These are phyloP conservation scores for Stramenopiles sp. DNA, from an alignment of 352 stramenopile genomes.

Conservation along the genomic window DNA sequence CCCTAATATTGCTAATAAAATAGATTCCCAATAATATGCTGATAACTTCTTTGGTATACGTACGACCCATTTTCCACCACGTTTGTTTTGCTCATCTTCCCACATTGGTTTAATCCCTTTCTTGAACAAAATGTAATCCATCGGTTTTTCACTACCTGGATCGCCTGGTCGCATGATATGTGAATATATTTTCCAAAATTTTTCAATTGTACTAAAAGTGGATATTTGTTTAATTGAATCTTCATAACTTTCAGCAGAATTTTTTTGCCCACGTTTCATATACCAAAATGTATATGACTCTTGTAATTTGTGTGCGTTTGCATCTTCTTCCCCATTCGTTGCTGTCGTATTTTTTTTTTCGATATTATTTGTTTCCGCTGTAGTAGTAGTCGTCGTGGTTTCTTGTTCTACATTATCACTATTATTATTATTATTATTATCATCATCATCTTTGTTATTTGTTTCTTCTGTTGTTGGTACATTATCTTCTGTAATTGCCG, in stretches of 20 bases:
- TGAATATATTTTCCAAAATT: constrained; percentile 79
- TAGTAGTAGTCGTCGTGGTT: too few relatives aligned
- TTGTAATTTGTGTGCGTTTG: too few relatives aligned
- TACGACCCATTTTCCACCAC: constrained; percentile 88
- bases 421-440: too few relatives aligned
- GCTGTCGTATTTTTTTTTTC: too few relatives aligned
- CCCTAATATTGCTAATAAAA: constrained; percentile 78
- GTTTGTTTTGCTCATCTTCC: constrained; percentile 81
- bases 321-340: too few relatives aligned
- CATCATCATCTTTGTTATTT: too few relatives aligned
- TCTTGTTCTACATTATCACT: too few relatives aligned
- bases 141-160: too few relatives aligned
- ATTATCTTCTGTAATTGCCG: too few relatives aligned
- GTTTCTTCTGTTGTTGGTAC: too few relatives aligned
- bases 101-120: constrained; percentile 86
- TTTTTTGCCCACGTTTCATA: constrained; percentile 58
- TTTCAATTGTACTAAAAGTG: constrained; percentile 73
- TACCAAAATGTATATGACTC: constrained; percentile 69
- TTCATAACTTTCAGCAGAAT: constrained; percentile 69
- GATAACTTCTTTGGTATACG: constrained; percentile 76
- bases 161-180: constrained; percentile 69
- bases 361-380: too few relatives aligned
- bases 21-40: constrained; percentile 71
- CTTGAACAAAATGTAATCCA: constrained; percentile 94
- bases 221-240: constrained; percentile 76